Evolutionary conservation across 345 rosid species (phyloP), one percentile per base, ranked within the genome.

Genomic region (Eucalyptus virginea): DNA sequence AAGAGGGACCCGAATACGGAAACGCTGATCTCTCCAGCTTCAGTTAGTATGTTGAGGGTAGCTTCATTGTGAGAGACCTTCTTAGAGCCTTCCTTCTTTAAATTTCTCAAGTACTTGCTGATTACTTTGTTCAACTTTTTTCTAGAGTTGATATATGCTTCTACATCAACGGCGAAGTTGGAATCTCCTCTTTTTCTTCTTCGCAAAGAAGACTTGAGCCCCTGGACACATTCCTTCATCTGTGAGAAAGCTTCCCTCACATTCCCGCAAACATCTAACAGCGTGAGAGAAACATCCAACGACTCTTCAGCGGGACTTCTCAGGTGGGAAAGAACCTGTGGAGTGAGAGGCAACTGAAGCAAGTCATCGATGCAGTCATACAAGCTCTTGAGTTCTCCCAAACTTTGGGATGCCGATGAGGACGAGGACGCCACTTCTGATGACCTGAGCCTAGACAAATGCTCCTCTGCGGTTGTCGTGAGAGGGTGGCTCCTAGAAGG

Each of bases 1-100:
- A 91, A 77, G 87, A 93, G 91, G 44, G 94, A 93, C 86, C 88
- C 81, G 28, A 94, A 67, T 52, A 90, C 88, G 28, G 80, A 50
- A 3, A 87, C 87, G 44, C 93, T 89, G 8, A 91, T 88, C 48
- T 91, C 89, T 89, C 92, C 90, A 40, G 87, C 92, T 90, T 92
- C 88, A 83, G 81, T 90, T 89, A 91, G 88, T 58, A 91, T 86
- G 23, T 23, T 32, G 60, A 89, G n/a, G 40, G 87, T 52, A 48
- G 65, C 81, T 30, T 42, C 86, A 23, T 34, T 23, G 28, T 77
- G 23, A 9, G 87, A 26, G 45, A 6, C 88, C 47, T 49, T 65
- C 32, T n/a, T 69, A 32, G 32, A 72, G 52, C 17, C 89, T 48
- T 42, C 87, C 56, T 90, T 91, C 91, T 92, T 93, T 80, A 88